Evolutionary conservation across 2,329 filamentous ascomycete genomes (phyloP), one percentile per base, ranked within the genome.

Genomic region (Aureobasidium pullulans): DNA sequence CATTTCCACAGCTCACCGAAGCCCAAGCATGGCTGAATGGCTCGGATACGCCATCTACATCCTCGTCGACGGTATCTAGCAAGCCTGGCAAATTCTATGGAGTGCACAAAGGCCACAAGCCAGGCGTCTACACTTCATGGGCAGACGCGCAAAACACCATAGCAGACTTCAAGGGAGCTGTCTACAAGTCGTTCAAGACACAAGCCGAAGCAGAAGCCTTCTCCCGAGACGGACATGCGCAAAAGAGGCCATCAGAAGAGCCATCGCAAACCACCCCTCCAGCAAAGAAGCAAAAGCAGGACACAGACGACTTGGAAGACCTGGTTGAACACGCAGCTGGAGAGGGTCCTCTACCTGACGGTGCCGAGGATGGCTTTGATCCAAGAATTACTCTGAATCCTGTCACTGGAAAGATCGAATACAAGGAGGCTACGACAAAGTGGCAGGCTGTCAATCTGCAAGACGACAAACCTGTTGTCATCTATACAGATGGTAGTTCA

Each of bases 21-120:
- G 93, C 93, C n/a, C 82, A 88, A 67, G 84, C 83, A 1, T 96
- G 89, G 69, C 79, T 90, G 29, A 88, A 89, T 48, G 79, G 81
- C 60, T 72, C 72, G 7, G 37, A 36, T 1, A 19, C 40, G 10
- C 70, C 69, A 3, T 65, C 69, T 13, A 68, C 65, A 42, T 64
- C 73, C 19, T 67, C 75, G 23, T 71, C 65, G 5, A 63, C 66
- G 28, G 16, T 15, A 8, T 36, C 54, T n/a, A 36, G 6, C 32
- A 52, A 52, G 39, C 75, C 75, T 36, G 72, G 76, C 19, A 80
- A 81, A 65, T 86, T 77, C 68, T 87, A 87, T 63, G 84, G 77
- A 8, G 81, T 87, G 1, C 82, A 80, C 63, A 75, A 75, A 48
- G 84, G 84, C 16, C 76, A 78, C 29, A 73, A 77, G 8, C 83